These are phyloP conservation scores for Torrubiellomyces zombiae DNA, from an alignment of 2,329 filamentous ascomycete genomes.

Conservation along the genomic window DNA sequence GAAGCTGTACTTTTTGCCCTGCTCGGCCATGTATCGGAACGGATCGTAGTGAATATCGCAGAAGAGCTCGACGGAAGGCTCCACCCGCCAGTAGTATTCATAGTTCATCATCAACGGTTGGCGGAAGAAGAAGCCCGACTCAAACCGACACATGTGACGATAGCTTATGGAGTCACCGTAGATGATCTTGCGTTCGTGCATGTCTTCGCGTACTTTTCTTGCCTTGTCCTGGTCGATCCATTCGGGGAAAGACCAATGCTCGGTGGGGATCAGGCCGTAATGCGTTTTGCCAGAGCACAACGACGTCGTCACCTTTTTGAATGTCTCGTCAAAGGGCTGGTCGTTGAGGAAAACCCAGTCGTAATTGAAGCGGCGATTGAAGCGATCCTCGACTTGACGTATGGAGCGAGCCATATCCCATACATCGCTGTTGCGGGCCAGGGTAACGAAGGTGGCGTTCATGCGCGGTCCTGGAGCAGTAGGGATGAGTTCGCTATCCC, in stretches of 20 bases:
- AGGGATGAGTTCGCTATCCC: conserved; percentile 30
- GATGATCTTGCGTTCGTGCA: conserved; percentile 89
- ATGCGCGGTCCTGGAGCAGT: conserved; percentile 55
- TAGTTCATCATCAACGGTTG: conserved; percentile 88
- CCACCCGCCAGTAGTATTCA: conserved; percentile 99
- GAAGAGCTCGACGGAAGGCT: conserved; percentile 90
- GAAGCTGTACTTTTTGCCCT: conserved; percentile 97
- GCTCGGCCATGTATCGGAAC: conserved; percentile 90
- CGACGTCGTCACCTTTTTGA: conserved; percentile 79
- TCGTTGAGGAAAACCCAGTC: conserved; percentile 99
- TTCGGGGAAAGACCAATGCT: conserved; percentile 95
- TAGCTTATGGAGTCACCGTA: conserved; percentile 96
- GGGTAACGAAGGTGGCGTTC: conserved; percentile 94
- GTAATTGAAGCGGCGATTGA: conserved; percentile 93
- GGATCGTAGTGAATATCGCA: conserved; percentile 93
- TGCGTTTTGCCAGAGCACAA: conserved; percentile 85
- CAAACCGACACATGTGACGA: conserved; percentile 98
- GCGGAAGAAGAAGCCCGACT: conserved; percentile 98
- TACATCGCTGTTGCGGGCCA: conserved; percentile 81
- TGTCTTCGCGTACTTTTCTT: conserved; percentile 77
- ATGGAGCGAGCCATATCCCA: conserved; percentile 97
- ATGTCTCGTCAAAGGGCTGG: conserved; percentile 77
- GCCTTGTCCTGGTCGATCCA: conserved; percentile 95
- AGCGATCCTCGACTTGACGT: conserved; percentile 90
- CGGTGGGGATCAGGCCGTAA: conserved; percentile 75